These are phyloP conservation scores for Tolypocladium inflatum DNA, from an alignment of 2,329 filamentous ascomycete genomes.

Conservation along the genomic window DNA sequence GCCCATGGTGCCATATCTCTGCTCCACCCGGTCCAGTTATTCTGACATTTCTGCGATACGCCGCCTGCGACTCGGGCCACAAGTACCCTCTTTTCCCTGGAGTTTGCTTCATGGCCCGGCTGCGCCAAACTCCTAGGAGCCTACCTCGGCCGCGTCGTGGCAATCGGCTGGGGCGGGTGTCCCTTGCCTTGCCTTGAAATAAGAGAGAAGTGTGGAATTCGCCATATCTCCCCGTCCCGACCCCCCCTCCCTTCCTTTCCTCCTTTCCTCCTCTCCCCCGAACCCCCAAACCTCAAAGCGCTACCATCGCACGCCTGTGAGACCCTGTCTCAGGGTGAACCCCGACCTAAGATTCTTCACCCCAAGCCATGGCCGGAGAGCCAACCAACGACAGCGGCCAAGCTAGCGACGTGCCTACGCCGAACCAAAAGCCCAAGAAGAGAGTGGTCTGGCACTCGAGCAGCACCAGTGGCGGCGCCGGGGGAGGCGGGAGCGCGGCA, in stretches of 20 bases:
- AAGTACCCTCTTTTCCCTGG: neutral
- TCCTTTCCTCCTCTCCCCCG: neutral
- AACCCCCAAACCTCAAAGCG: neutral
- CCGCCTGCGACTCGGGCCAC: neutral
- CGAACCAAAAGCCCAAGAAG: conserved; percentile 29
- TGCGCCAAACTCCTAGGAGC: neutral
- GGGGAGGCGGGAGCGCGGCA: conserved; percentile 3
- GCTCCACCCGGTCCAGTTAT: neutral
- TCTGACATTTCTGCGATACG: neutral
- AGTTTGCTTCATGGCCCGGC: neutral
- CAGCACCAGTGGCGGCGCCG: conserved; percentile 12
- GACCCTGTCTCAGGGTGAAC: conserved; percentile 13
- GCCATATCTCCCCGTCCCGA: neutral
- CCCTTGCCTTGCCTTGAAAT: neutral
- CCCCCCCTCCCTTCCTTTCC: neutral
- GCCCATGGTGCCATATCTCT: neutral
- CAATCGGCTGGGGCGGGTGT: neutral
- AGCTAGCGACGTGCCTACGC: conserved; percentile 18
- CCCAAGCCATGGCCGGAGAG: conserved; percentile 11
- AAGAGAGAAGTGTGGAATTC: neutral
- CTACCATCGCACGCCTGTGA: conserved; percentile 5
- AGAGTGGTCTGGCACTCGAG: conserved; percentile 27
- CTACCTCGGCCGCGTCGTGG: neutral
- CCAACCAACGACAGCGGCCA: conserved; percentile 16
- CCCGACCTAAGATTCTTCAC: conserved; percentile 7